Evolutionary conservation across 2,329 filamentous ascomycete species (phyloP).

Genomic region (Pleurostoma richardsiae): DNA sequence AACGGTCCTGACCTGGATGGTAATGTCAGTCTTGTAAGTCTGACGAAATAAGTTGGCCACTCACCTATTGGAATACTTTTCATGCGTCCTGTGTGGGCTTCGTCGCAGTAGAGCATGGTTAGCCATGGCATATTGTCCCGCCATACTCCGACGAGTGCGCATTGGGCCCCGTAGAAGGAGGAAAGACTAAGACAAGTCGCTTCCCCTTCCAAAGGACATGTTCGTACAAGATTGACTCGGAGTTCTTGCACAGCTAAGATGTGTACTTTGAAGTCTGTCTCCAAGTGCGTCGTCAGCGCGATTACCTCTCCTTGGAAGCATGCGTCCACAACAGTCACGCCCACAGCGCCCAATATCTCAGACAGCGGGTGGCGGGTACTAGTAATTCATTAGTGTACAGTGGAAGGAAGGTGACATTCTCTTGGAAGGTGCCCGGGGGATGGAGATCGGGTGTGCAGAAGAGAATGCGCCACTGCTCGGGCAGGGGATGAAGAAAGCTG

Average conservation of each 20-base stretch:
- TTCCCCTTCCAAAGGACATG: constrained; percentile 30
- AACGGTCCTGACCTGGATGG: too few species aligned
- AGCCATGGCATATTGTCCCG: constrained; percentile 25
- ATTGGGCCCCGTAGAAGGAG: constrained; percentile 14
- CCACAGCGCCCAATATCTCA: constrained; percentile 21
- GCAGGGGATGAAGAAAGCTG: not conserved
- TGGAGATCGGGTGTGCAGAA: too few species aligned
- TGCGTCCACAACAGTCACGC: constrained; percentile 34
- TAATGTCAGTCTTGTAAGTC: too few species aligned
- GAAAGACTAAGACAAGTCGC: constrained; percentile 41
- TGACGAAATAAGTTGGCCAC: too few species aligned
- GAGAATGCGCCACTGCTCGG: not conserved
- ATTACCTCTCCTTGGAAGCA: constrained; percentile 30
- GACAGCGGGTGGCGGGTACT: constrained; percentile 22
- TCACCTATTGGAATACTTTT: too few species aligned
- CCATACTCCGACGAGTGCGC: constrained; percentile 28
- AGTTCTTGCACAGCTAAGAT: constrained; percentile 25
- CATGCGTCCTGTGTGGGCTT: not conserved
- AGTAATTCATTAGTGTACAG: constrained; percentile 9
- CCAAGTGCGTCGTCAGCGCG: constrained; percentile 34
- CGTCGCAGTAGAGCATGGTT: constrained; percentile 16
- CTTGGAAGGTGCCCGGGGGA: too few species aligned
- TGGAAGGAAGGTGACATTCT: too few species aligned
- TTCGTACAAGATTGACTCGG: constrained; percentile 13
- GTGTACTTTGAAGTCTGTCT: constrained; percentile 30